Base-by-base conservation (phyloP, 1,139 yeast genomes). In the Hansenula lynferdii region DNA sequence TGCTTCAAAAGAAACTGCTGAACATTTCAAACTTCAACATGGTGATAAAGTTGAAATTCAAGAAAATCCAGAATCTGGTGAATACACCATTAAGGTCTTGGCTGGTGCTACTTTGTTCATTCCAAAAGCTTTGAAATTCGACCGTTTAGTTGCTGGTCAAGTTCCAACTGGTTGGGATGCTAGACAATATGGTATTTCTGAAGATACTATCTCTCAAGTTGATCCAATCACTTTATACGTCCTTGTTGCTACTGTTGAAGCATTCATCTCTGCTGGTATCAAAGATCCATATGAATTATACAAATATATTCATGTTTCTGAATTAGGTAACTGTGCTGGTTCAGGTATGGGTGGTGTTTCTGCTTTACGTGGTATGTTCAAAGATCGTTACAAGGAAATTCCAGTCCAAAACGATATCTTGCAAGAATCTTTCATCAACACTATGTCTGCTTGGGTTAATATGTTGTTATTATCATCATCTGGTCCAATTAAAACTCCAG, bases 301-400 rank as follows among this genome's bases (percentile, higher is more conserved):
- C 77, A 84, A 92, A 69, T 94, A 92, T 61, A 96, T 94, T 41
- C 98, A 92, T 65, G 95, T 92, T 46, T 89, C 97, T 37, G 97
- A 92, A 69, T 90, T 92, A 53, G 98, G 98, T 72, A 92, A 92
- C 78, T 89, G 97, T 75, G 85, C 96, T 38, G 98, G 98, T 72
- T 89, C 97, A 42, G 98, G 98, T 79, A 90, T 92, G 95, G 98
- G 98, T 69, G 98, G 98, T 82, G 95, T 90, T 51, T 65, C 84
- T 54, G 98, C 98, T 41, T 70, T 92, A 61, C 85, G 95, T 67
- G 97, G 97, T 55, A 92, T 92, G 97, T 92, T 89, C 74, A 89
- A 77, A 69, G 96, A 90, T 62, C 82, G 98, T 70, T 90, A 73
- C 70, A 72, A 78, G 53, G 98, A 92, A 61, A 75, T 74, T 65